Evolutionary conservation across 306 rosid species (phyloP), one percentile per base, ranked within the genome.

Genomic region (Acacia confusa): DNA sequence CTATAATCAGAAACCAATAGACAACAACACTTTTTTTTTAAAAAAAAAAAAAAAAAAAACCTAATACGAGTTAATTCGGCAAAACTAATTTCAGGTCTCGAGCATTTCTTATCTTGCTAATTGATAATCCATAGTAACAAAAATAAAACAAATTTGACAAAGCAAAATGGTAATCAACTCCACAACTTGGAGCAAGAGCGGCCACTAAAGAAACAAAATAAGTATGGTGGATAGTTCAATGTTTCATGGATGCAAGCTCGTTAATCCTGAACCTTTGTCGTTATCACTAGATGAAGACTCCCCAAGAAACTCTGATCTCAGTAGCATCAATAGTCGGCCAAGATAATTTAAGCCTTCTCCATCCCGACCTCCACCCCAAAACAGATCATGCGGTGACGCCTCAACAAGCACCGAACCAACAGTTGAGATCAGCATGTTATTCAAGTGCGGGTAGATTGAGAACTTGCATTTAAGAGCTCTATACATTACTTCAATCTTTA

Each of bases 281-380:
- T 4, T 64, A 66, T 83, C 86, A 34, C 41, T 82, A 15, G 89
- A 70, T 2, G 90, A 74, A 19, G 88, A 79, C 79, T 87, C 96
- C 32, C 93, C 89, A 24, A 90, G 89, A 89, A 95, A 90, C 89
- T 93, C 99, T 2, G 96, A 91, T 77, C 99, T 88, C 86, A 95
- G 76, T 78, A 87, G 92, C 98, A 95, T 95, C 84, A 95, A 81
- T 3, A 93, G 82, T 84, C 98, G 87, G 9, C 99, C 99, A 6
- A 95, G 90, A 87, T 92, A 90, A 65, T 95, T 95, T 52, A 95
- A 86, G 78, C 99, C 99, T 82, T 95, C 98, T 30, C 98, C 99
- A 2, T 88, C 95, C 69, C 97, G 87, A 2, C 99, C 99, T 27
- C 98, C 99, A 0, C 99, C 99, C 99, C 97, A 95, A 80, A 95